Conservation (phyloP, 208 protist species). For the Trypanosoma grayi region DNA sequence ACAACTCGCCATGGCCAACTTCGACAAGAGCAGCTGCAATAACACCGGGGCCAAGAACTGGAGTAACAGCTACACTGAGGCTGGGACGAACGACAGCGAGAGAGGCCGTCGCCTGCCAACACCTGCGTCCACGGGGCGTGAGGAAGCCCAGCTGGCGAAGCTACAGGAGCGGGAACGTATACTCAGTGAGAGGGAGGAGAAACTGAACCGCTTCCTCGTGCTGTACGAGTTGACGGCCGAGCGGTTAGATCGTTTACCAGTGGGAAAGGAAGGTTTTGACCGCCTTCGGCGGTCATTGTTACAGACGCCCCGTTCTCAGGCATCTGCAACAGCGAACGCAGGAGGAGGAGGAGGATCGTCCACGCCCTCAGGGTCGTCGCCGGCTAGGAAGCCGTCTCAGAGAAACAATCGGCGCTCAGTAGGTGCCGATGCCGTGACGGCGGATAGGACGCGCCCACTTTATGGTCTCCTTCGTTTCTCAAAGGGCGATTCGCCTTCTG, state of each 20-base stretch:
- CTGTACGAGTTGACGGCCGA: slow-evolving; percentile 85
- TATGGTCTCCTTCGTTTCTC: slow-evolving; percentile 15
- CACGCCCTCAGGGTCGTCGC: background rate
- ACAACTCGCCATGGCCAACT: slow-evolving; percentile 8
- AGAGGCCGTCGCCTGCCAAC: background rate
- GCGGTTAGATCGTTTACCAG: slow-evolving; percentile 58
- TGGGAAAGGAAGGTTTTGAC: slow-evolving; percentile 20
- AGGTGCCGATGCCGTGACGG: background rate
- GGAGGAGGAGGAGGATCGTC: background rate
- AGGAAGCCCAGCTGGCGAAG: background rate
- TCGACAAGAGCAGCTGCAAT: background rate
- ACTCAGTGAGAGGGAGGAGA: slow-evolving; percentile 60
- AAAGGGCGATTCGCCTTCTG: background rate
- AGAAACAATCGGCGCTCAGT: background rate
- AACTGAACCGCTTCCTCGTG: slow-evolving; percentile 58
- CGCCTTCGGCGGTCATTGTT: slow-evolving; percentile 8
- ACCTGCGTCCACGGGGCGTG: background rate
- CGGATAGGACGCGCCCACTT: slow-evolving; percentile 1
- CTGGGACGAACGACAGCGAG: background rate
- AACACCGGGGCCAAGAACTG: background rate
- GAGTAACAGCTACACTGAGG: background rate
- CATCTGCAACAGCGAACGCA: background rate
- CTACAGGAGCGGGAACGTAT: slow-evolving; percentile 36
- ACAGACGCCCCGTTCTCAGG: background rate
- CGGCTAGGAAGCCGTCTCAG: background rate